Evolutionary conservation across 768 basidiomycete species (phyloP), one percentile per base, ranked within the genome.

Genomic region (Tylopilus felleus): DNA sequence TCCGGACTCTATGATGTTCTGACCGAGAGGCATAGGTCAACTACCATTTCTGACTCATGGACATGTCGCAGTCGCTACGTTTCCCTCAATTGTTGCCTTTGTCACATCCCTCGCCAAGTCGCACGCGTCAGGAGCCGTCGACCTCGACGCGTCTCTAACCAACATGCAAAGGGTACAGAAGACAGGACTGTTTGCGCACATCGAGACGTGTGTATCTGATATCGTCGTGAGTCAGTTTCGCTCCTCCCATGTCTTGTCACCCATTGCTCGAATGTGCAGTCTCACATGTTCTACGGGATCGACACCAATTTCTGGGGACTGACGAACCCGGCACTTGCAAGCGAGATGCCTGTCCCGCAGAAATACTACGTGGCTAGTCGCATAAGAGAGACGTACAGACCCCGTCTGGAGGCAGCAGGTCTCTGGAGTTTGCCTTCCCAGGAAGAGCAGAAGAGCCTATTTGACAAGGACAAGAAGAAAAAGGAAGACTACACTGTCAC

Each of bases 361-460:
- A 78, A 82, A 9, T 92, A 89, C 65, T 93, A 86, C 62, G 80
- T 88, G 8, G 85, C 89, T 0, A 63, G 67, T 6, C 79, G 88
- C 17, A 77, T 91, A 29, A 80, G 88, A 36, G 74, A 78, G 25
- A 65, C 75, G 17, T 80, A 85, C 58, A 76, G 70, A 49, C 73
- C 79, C 13, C 79, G 86, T 14, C 71, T 93, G 33, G 80, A 86
- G 64, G 77, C 77, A 8, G 77, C 78, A 25, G 86, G 83, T 10
- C 64, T 91, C 22, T 90, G 89, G 88, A 74, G 68, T 59, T 56
- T 73, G 7, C 68, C 74, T 13, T 69, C 63, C 4, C 68, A 66
- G 67, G 53, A 71, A 67, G 45, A 77, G 52, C 71, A 77, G 13
- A 33, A 33, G 33, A 16, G 33, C 33, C 5, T 33, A 14, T 33